Base-by-base conservation (phyloP, 78 protist species). In the Bodo saltans region DNA sequence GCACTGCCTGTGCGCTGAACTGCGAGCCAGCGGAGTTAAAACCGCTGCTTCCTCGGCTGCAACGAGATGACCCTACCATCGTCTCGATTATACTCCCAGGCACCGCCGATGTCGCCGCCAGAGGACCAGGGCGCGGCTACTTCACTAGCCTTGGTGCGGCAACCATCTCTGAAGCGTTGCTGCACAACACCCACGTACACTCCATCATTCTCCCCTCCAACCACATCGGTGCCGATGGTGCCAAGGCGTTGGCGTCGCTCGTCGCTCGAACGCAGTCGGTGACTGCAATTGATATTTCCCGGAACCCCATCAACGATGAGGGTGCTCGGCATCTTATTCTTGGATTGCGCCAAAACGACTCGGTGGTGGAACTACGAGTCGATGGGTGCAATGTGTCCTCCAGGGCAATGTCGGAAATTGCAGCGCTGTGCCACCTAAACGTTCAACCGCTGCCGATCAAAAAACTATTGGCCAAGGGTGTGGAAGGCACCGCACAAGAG, bases 141-240 rank as follows among this genome's bases (percentile, higher is more conserved):
- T 39, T 37, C 11, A 29, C 12, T 25, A 37, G 8, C 26, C 8
- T 76, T 17, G 81, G 42, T 3, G 70, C 53, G 25, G 1, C 1
- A 1, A 76, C 34, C 3, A 3, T 39, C 3, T 2, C 81, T 47
- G 53, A 76, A 2, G 60, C 67, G 35, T 30, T 76, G 72, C 70
- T 42, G 41, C 70, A 3, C 28, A 76, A 76, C 25, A 67, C 81
- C 27, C 26, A 40, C 69, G 52, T 76, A 3, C 12, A 11, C 42
- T 1, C 26, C n/a, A 17, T 76, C 40, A 29, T 42, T 12, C 42
- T 76, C 29, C 12, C 52, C 35, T 17, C 17, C 34, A 76, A 76
- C 25, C 81, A 76, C 81, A 37, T 76, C 23, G 81, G 81, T 1
- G 69, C 81, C 3, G 81, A 76, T 4, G 81, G 53, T 23, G 35